phyloP scores from a whole-genome alignment of 1,284 basidiomycete species.

The Ustilago trichophora region DNA sequence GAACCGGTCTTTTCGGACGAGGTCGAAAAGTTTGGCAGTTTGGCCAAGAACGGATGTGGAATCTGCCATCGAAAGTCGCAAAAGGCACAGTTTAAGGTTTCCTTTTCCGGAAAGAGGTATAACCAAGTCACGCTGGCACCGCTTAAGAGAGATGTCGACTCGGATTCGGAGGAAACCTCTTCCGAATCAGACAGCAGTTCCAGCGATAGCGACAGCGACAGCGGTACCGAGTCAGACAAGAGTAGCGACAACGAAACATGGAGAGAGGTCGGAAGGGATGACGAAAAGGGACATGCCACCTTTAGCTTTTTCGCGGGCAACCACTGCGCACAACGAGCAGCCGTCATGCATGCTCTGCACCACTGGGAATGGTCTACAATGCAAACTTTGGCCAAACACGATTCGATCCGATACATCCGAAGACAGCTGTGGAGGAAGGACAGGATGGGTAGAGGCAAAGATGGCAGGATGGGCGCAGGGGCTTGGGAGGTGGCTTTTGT shows the following conservation, averaged over 20 bases:
- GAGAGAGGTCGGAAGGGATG: conserved; percentile 18
- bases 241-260: conserved; percentile 26
- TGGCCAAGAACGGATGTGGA: conserved; percentile 36
- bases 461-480: conserved; percentile 21
- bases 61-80: conserved; percentile 40
- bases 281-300: neutral
- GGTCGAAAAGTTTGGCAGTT: conserved; percentile 16
- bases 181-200: too few relatives aligned
- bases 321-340: conserved; percentile 31
- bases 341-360: conserved; percentile 32
- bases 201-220: too few relatives aligned
- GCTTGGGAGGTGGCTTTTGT: conserved; percentile 28
- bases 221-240: conserved; percentile 13
- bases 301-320: conserved; percentile 33
- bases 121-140: conserved; percentile 31
- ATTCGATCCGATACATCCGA: conserved; percentile 17
- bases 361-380: conserved; percentile 51
- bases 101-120: conserved; percentile 29
- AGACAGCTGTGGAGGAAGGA: conserved; percentile 16
- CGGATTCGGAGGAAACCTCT: too few relatives aligned
- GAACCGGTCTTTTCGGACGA: conserved; percentile 32
- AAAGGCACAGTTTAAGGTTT: conserved; percentile 17
- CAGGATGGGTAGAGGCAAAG: conserved; percentile 15
- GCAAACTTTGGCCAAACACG: conserved; percentile 35
- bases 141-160: too few relatives aligned